Base-by-base conservation (phyloP, 83 land plant genomes). In the Thuja plicata region DNA sequence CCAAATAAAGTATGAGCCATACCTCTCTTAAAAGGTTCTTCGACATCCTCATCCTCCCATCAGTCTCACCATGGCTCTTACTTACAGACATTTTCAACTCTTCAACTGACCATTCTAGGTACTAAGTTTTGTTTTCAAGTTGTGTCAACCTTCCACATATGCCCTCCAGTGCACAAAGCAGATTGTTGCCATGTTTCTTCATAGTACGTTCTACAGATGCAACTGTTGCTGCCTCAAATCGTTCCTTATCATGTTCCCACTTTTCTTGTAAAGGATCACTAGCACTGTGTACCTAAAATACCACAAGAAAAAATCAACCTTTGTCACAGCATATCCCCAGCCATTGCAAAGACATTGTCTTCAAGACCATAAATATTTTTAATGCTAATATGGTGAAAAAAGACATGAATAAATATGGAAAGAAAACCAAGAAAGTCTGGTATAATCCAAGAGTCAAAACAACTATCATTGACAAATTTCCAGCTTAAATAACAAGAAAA, bases 21-120 rank as follows among this genome's bases (percentile, higher is more conserved):
- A 97, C 99, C 99, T 97, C 99, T 89, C 93, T 85, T n/a, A 96
- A 80, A 84, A 94, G 90, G 86, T 96, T 97, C 79, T 96, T 98
- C 89, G 96, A 38, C 57, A 92, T 91, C 83, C 97, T 94, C 92
- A 96, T 88, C 88, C 91, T 96, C 46, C 99, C 99, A 91, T 95
- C 96, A 77, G 92, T 92, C 74, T 90, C 94, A 30, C 96, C 99
- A 89, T 92, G 91, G 87, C 91, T 91, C 48, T 96, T 90, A 13
- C 91, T 96, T 48, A 93, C 92, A 12, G 94, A 87, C 8, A 91
- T 91, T 93, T 95, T 97, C 88, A 96, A 54, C 82, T 93, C 96
- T 89, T 92, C 95, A 45, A 96, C 90, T 24, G 94, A 90, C 87
- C 79, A 48, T 86, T 97, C 99, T 74, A 97, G 92, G 32, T 94